Percentiles rank a stretch among this genome's conserved stretches.
Evolutionary conservation across 768 basidiomycete genomes (phyloP).

Genomic region (Gautieria morchelliformis): DNA sequence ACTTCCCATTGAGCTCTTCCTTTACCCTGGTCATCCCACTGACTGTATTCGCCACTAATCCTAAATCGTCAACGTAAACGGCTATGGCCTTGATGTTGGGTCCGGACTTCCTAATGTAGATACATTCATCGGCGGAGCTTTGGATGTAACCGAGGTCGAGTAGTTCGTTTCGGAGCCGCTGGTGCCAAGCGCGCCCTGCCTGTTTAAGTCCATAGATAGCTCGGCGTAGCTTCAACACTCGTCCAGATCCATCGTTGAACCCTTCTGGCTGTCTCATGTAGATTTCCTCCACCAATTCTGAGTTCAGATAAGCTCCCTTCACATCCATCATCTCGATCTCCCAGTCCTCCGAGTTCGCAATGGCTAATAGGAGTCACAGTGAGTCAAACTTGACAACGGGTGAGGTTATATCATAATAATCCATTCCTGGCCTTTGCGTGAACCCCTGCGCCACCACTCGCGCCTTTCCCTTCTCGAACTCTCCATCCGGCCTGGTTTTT

Average conservation of each 20-base stretch:
- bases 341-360: slow-evolving; percentile 16
- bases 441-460: slow-evolving; percentile 20
- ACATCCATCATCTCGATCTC: slow-evolving; percentile 24
- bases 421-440: slow-evolving; percentile 12
- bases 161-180: slow-evolving; percentile 16
- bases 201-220: slow-evolving; percentile 25
- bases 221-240: slow-evolving; percentile 15
- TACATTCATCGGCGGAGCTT: slow-evolving; percentile 15
- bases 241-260: slow-evolving; percentile 9
- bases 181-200: slow-evolving; percentile 21
- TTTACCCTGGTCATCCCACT: slow-evolving; percentile 6
- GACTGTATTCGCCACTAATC: slow-evolving; percentile 11
- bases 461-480: slow-evolving; percentile 16
- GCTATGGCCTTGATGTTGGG: slow-evolving; percentile 13
- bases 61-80: slow-evolving; percentile 23
- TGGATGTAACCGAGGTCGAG: slow-evolving; percentile 13
- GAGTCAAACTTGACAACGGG: slow-evolving; percentile 30
- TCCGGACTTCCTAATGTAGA: slow-evolving; percentile 11
- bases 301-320: slow-evolving; percentile 22
- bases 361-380: slow-evolving; percentile 18
- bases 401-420: slow-evolving; percentile 28
- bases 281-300: slow-evolving; percentile 20
- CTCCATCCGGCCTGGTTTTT: slow-evolving; percentile 17
- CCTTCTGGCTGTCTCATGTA: slow-evolving; percentile 22
- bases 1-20: slow-evolving; percentile 12